phyloP scores from a whole-genome alignment of 2,329 filamentous ascomycete genomes.

The Leptographium galeiforme region DNA sequence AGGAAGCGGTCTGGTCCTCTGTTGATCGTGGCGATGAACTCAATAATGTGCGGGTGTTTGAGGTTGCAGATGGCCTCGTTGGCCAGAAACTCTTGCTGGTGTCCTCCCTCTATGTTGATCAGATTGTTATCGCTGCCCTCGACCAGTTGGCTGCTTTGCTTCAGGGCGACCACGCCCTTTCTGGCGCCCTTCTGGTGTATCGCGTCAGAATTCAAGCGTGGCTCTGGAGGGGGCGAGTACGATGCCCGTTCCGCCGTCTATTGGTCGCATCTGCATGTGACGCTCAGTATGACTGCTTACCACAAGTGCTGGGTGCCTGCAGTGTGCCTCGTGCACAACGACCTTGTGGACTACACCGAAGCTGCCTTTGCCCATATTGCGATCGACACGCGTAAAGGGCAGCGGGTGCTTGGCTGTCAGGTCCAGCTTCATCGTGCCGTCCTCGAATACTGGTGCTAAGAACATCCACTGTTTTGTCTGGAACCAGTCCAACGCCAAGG shows the following conservation, averaged over 20 bases:
- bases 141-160: neutral
- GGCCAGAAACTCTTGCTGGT: neutral
- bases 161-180: neutral
- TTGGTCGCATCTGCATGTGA: too few relatives aligned
- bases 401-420: neutral
- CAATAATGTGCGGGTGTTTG: neutral
- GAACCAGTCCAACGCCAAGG: too few relatives aligned
- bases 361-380: neutral
- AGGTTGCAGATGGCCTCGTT: neutral
- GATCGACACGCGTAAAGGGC: neutral
- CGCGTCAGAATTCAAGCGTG: too few relatives aligned
- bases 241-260: too few relatives aligned
- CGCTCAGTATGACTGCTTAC: neutral
- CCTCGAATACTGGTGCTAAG: neutral
- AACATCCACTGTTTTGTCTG: neutral
- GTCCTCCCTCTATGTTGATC: neutral
- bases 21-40: neutral
- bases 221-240: neutral
- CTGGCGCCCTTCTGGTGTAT: neutral
- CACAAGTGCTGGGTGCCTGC: neutral
- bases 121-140: too few relatives aligned
- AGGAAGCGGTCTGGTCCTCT: neutral
- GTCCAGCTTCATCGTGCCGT: neutral
- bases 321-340: neutral
- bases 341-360: neutral